Conservation (phyloP, 2,329 filamentous ascomycete genomes). For the Exophiala sp. region DNA sequence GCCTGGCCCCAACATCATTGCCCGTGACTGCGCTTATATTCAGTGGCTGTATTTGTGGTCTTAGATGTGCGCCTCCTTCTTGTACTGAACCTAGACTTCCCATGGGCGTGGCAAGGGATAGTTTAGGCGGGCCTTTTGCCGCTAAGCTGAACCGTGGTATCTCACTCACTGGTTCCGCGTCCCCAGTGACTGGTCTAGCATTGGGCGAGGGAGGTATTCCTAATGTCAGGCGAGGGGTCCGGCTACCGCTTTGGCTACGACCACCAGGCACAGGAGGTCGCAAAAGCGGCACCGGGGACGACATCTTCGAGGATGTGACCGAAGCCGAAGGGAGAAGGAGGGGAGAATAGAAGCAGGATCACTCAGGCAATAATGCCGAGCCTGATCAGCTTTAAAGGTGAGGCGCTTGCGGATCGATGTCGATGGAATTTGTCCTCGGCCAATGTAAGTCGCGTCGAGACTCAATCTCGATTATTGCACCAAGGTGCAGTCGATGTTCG, state of each 20-base stretch:
- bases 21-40: conserved; percentile 41
- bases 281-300: conserved; percentile 73
- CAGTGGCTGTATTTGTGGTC: conserved; percentile 55
- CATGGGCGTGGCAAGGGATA: conserved; percentile 85
- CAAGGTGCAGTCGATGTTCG: conserved; percentile 8
- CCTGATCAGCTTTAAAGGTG: not conserved
- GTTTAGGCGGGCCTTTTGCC: conserved; percentile 58
- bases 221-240: conserved; percentile 75
- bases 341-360: not conserved
- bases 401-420: conserved; percentile 2
- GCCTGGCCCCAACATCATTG: conserved; percentile 75
- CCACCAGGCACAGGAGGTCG: conserved; percentile 76
- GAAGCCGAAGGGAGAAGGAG: not conserved
- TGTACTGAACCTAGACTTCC: conserved; percentile 72
- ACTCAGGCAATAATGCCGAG: not conserved
- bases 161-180: conserved; percentile 40
- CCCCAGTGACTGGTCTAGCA: conserved; percentile 67
- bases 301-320: conserved; percentile 52
- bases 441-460: not conserved
- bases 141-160: conserved; percentile 36
- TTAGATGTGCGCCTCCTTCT: conserved; percentile 55
- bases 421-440: not conserved
- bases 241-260: conserved; percentile 58
- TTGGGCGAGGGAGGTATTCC: conserved; percentile 86
- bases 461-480: conserved; percentile 8